Percentiles rank a stretch among this genome's conserved stretches.
phyloP scores from a whole-genome alignment of 306 rosid genomes.

The Medicago truncatula region DNA sequence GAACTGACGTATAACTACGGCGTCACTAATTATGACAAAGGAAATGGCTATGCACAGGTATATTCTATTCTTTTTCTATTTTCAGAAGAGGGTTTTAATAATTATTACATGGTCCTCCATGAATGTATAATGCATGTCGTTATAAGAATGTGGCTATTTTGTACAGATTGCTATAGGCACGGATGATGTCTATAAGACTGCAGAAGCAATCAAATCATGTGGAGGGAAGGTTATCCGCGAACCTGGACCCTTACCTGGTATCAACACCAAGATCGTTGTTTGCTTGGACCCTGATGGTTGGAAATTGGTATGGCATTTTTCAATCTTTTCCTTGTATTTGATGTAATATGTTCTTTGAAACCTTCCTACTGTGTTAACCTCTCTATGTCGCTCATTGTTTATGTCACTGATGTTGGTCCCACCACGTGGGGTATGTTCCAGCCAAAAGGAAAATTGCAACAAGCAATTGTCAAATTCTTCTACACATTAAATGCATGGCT shows the following conservation, averaged over 20 bases:
- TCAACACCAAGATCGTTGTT: constrained; percentile 88
- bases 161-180: constrained; percentile 90
- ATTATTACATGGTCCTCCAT: neutral
- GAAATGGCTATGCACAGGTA: constrained; percentile 91
- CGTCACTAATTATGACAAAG: constrained; percentile 80
- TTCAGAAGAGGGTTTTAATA: no score
- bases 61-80: constrained; percentile 21
- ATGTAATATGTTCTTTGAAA: constrained; percentile 15
- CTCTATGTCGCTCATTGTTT: constrained; percentile 6
- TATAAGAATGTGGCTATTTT: constrained; percentile 36
- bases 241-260: constrained; percentile 93
- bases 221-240: constrained; percentile 89
- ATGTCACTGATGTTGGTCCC: constrained; percentile 1
- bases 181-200: constrained; percentile 83
- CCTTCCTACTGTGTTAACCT: constrained; percentile 20
- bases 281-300: constrained; percentile 97
- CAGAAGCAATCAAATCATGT: constrained; percentile 76
- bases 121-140: neutral
- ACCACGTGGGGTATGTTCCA: no score
- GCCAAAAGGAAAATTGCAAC: no score
- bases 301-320: constrained; percentile 74
- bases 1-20: constrained; percentile 92
- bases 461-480: no score
- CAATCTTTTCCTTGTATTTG: constrained; percentile 32
- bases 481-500: no score